phyloP scores from a whole-genome alignment of 2,329 filamentous ascomycete species.

The Pleomassaria siparia region DNA sequence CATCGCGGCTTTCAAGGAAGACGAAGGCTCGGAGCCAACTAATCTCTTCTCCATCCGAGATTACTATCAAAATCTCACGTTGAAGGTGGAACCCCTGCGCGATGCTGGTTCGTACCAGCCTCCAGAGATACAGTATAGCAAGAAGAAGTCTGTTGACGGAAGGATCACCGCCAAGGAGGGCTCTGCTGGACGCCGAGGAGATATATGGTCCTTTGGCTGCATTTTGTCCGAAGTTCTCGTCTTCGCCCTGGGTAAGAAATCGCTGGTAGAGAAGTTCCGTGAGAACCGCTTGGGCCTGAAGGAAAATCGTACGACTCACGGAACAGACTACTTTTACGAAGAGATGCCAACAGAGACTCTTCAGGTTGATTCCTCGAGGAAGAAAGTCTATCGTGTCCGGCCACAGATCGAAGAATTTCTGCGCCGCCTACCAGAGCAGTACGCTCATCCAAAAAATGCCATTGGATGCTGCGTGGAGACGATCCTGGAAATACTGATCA shows the following conservation, averaged over 20 bases:
- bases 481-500: constrained; percentile 1
- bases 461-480: constrained; percentile 6
- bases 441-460: constrained; percentile 1
- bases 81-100: constrained; percentile 1
- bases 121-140: constrained; percentile 4
- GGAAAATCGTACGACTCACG: not conserved
- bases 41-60: constrained; percentile 8
- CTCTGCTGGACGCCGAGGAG: constrained; percentile 8
- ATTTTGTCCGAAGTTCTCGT: constrained; percentile 8
- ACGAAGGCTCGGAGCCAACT: constrained; percentile 1
- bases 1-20: constrained; percentile 10
- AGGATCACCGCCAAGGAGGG: constrained; percentile 3
- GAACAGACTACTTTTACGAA: constrained; percentile 8
- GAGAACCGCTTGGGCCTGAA: not conserved
- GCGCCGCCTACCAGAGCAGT: not conserved
- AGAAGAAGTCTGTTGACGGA: not conserved
- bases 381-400: constrained; percentile 3
- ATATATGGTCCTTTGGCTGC: constrained; percentile 15
- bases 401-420: constrained; percentile 3
- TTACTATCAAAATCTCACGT: constrained; percentile 7
- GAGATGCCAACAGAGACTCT: not conserved
- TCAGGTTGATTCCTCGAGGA: not conserved
- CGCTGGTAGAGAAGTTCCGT: constrained; percentile 3
- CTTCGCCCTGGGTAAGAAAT: constrained; percentile 3
- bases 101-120: constrained; percentile 8